Evolutionary conservation across 192 early-diverging fungal genomes (phyloP), one percentile per base, ranked within the genome.

Genomic region (Mortierella hygrophila): DNA sequence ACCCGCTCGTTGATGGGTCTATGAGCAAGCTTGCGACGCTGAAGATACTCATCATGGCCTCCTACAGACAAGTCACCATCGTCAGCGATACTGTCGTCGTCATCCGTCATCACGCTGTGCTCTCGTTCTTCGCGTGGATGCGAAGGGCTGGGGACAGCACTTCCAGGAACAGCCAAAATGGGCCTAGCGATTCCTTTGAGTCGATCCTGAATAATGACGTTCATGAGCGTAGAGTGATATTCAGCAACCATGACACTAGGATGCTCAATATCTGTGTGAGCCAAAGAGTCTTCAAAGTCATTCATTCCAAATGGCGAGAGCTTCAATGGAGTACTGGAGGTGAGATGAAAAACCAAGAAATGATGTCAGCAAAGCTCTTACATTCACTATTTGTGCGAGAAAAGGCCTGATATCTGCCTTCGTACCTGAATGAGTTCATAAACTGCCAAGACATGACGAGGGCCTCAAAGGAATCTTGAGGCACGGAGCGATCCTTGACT

Each of bases 221-320:
- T 89, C 75, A 92, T 80, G 35, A 91, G 89, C 21, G 93, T 88
- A 15, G 84, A 83, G 69, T 92, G 91, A 29, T 83, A 88, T 55
- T 94, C 88, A 18, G 82, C 70, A 15, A 94, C 77, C 47, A 95
- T 80, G 46, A 86, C 83, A 20, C 85, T 82, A 29, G 76, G 76
- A 18, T 78, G 76, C 15, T 87, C 77, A 8, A 78, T 81, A n/a
- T 75, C 65, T 6, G 55, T 77, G 74, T 94, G 91, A 15, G 90
- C 80, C 0, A 97, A 86, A 6, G 94, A 93, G 5, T 92, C 77
- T 68, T 94, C 92, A 83, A 97, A 96, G 49, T 94, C 93, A 80
- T 97, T 94, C 42, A 98, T 88, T n/a, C 93, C 92, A 74, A 94
- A 95, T 7, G 96, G 93, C 13, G 87, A 85, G 35, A 97, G 79